Evolutionary conservation across 441 rosid species (phyloP).

Genomic region (Kokia cookei): DNA sequence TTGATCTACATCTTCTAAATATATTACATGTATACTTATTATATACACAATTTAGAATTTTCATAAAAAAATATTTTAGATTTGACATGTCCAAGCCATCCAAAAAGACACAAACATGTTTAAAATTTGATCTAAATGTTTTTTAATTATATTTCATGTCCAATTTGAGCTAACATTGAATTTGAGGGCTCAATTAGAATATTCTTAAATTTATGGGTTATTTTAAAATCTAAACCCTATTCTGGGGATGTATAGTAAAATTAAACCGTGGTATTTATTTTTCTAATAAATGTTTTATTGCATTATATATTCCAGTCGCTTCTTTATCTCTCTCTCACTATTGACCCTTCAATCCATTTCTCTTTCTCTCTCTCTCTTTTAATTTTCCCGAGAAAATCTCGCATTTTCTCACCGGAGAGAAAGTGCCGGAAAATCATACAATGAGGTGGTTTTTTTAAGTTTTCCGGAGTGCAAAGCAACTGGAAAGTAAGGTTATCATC

Average conservation of each 20-base stretch:
- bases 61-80: too few relatives aligned
- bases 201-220: background rate
- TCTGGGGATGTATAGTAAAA: background rate
- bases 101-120: too few relatives aligned
- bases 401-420: background rate
- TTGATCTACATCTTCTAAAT: too few relatives aligned
- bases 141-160: too few relatives aligned
- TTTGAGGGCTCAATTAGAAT: too few relatives aligned
- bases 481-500: background rate
- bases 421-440: conserved; percentile 7
- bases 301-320: background rate
- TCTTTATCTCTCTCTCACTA: background rate
- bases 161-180: too few relatives aligned
- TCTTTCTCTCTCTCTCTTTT: background rate
- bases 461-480: background rate
- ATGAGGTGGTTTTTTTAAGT: conserved; percentile 9
- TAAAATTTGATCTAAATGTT: too few relatives aligned
- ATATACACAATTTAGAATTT: too few relatives aligned
- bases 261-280: background rate
- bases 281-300: background rate
- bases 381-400: conserved; percentile 19
- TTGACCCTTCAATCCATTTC: conserved; percentile 8
- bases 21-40: too few relatives aligned
- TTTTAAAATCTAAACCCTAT: background rate
- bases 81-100: too few relatives aligned